Conservation (phyloP, 139 green algal species). For the Ettlia oleoabundans region DNA sequence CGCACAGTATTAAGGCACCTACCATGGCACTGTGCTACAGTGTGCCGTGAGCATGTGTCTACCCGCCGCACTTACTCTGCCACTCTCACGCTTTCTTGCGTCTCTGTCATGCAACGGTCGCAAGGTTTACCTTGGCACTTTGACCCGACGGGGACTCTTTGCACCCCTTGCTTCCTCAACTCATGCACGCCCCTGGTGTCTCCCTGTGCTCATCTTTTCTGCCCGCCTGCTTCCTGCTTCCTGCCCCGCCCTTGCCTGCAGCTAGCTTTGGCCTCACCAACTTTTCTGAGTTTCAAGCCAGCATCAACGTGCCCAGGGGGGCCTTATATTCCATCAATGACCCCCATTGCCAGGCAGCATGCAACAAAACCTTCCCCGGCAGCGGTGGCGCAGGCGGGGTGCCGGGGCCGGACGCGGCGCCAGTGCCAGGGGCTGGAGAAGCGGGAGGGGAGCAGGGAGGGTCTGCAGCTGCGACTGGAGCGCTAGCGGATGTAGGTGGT, state of each 20-base stretch:
- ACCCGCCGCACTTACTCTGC: too few species aligned
- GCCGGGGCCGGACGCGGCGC: background rate
- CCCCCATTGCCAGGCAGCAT: background rate
- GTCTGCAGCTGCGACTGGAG: too few species aligned
- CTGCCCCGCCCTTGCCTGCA: background rate
- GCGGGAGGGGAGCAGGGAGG: background rate
- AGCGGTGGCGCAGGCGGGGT: background rate
- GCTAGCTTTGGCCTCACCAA: constrained; percentile 11
- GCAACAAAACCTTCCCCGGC: background rate
- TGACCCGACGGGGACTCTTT: too few species aligned
- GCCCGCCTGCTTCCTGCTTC: background rate
- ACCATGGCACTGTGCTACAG: too few species aligned
- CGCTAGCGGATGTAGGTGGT: background rate
- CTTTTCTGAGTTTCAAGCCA: background rate
- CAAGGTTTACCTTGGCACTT: too few species aligned
- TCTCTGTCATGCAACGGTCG: too few species aligned
- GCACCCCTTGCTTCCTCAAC: background rate
- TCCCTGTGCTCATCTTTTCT: background rate
- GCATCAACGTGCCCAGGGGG: constrained; percentile 1
- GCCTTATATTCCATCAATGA: constrained; percentile 1
- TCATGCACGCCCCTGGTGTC: too few species aligned
- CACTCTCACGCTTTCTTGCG: too few species aligned
- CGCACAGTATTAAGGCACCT: too few species aligned
- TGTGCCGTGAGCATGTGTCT: too few species aligned
- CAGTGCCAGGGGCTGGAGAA: background rate